Percentiles rank a stretch among this genome's conserved stretches.
phyloP scores from a whole-genome alignment of 2,329 filamentous ascomycete species.

The Ascosphaera apis region DNA sequence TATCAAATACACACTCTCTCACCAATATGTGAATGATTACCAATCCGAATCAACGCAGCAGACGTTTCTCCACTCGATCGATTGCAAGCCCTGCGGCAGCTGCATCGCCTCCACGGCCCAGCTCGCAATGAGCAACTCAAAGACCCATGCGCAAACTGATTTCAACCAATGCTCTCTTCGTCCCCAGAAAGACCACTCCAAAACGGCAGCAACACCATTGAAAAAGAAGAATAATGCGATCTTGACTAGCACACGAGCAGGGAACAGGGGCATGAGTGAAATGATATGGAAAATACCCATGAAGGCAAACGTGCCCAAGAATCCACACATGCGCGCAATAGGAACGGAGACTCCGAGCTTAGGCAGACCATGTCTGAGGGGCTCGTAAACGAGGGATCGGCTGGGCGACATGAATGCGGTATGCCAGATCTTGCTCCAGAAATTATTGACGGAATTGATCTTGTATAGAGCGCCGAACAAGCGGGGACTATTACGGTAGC shows the following conservation, averaged over 20 bases:
- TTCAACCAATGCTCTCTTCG: slow-evolving; percentile 8
- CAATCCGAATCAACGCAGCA: slow-evolving; percentile 4
- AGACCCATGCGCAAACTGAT: slow-evolving; percentile 9
- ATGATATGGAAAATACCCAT: slow-evolving; percentile 21
- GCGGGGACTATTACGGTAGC: slow-evolving; percentile 16
- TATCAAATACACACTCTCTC: neutral
- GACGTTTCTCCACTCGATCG: slow-evolving; percentile 6
- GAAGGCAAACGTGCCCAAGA: slow-evolving; percentile 16
- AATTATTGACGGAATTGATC: slow-evolving; percentile 15
- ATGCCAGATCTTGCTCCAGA: slow-evolving; percentile 23
- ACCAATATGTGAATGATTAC: slow-evolving; percentile 1
- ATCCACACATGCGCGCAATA: slow-evolving; percentile 14
- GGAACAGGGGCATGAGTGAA: slow-evolving; percentile 14
- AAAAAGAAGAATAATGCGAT: slow-evolving; percentile 18
- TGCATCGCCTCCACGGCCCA: slow-evolving; percentile 10
- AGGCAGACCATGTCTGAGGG: slow-evolving; percentile 13
- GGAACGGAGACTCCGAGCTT: slow-evolving; percentile 11
- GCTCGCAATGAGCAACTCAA: slow-evolving; percentile 10
- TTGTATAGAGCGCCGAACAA: slow-evolving; percentile 20
- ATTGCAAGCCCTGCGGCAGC: slow-evolving; percentile 8
- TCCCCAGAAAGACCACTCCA: slow-evolving; percentile 10
- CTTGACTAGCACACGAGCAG: slow-evolving; percentile 10
- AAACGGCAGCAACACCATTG: slow-evolving; percentile 17
- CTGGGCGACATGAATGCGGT: slow-evolving; percentile 20
- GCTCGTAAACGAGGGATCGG: slow-evolving; percentile 16